A percentile compares a stretch with the other conserved stretches of the same genome.
Evolutionary conservation across 2,329 filamentous ascomycete species (phyloP).

Genomic region (Arthrocladium fulminans): DNA sequence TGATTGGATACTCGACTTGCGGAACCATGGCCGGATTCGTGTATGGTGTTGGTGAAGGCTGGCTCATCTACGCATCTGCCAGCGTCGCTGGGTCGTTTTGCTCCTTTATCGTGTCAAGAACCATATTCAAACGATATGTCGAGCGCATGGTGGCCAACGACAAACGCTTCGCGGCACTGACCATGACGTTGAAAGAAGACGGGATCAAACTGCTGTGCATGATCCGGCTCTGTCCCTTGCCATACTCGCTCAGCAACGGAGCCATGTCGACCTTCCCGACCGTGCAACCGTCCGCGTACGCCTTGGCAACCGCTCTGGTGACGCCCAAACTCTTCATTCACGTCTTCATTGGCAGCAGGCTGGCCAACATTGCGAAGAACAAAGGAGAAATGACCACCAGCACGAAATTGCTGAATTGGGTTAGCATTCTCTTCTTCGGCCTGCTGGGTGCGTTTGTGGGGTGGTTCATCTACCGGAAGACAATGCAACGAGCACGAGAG

Average conservation of each 20-base stretch:
- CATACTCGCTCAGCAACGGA: slow-evolving; percentile 87
- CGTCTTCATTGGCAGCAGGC: slow-evolving; percentile 78
- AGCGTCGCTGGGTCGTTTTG: slow-evolving; percentile 69
- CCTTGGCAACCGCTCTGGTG: slow-evolving; percentile 70
- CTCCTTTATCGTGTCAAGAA: slow-evolving; percentile 73
- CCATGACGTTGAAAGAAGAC: slow-evolving; percentile 80
- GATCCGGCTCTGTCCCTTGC: slow-evolving; percentile 85
- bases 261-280: slow-evolving; percentile 90
- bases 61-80: slow-evolving; percentile 72
- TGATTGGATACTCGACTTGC: slow-evolving; percentile 78
- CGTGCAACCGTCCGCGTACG: slow-evolving; percentile 66
- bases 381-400: slow-evolving; percentile 71
- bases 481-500: slow-evolving; percentile 40
- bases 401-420: slow-evolving; percentile 75
- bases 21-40: slow-evolving; percentile 62
- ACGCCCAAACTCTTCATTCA: slow-evolving; percentile 83
- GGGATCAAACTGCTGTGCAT: slow-evolving; percentile 81
- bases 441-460: slow-evolving; percentile 66
- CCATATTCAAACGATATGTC: slow-evolving; percentile 69
- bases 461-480: slow-evolving; percentile 70
- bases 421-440: slow-evolving; percentile 65
- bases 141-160: slow-evolving; percentile 72
- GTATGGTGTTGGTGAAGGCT: slow-evolving; percentile 63
- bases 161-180: slow-evolving; percentile 77
- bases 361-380: slow-evolving; percentile 73